phyloP scores from a whole-genome alignment of 208 protist genomes.

The Acanthamoeba divionensis region DNA sequence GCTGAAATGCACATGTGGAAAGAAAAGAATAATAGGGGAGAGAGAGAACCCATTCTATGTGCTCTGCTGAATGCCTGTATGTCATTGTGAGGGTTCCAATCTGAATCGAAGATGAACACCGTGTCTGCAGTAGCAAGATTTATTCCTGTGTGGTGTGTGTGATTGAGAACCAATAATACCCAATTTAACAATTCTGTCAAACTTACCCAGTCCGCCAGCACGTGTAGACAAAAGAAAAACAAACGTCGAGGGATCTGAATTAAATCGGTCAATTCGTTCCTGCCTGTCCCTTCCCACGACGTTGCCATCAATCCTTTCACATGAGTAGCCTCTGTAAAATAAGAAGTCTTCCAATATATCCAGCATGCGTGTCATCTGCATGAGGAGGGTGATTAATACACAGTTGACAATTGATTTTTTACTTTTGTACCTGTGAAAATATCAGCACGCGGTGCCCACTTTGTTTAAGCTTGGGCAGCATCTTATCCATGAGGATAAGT shows the following conservation, averaged over 20 bases:
- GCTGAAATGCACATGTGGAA: not conserved
- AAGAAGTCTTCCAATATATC: constrained; percentile 93
- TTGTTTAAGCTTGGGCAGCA: too few relatives aligned
- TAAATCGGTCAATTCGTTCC: constrained; percentile 82
- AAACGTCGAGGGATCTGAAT: constrained; percentile 78
- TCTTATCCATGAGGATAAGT: constrained; percentile 89
- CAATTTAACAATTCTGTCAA: too few relatives aligned
- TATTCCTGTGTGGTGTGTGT: too few relatives aligned
- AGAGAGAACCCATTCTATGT: not conserved
- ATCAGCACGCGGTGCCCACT: constrained; percentile 91
- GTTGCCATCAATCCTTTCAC: constrained; percentile 89
- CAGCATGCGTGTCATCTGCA: constrained; percentile 88
- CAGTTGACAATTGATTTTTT: not conserved
- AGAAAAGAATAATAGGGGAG: constrained; percentile 57
- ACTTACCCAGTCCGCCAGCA: constrained; percentile 90
- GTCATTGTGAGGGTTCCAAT: constrained; percentile 95
- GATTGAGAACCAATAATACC: too few relatives aligned
- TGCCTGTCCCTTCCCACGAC: constrained; percentile 66
- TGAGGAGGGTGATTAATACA: not conserved
- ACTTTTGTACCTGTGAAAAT: constrained; percentile 83
- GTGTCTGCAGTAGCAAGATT: constrained; percentile 97
- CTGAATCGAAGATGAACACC: constrained; percentile 95
- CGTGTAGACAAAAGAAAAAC: constrained; percentile 95
- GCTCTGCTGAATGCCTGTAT: constrained; percentile 82
- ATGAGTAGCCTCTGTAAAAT: constrained; percentile 73